Evolutionary conservation across 2,329 filamentous ascomycete genomes (phyloP).

Genomic region (Byssothecium circinans): DNA sequence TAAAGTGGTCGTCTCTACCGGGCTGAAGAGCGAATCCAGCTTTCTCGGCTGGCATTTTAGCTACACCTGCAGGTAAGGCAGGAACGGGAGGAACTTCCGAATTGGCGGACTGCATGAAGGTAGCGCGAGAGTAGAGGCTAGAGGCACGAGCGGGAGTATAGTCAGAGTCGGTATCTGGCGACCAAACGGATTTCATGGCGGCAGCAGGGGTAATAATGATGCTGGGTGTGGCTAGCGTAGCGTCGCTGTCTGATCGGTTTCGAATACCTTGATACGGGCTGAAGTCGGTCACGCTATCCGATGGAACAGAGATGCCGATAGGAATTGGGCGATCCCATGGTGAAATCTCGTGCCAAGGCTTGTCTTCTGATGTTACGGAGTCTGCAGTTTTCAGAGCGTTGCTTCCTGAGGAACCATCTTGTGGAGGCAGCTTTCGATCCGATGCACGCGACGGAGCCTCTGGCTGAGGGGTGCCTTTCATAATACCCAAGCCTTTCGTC

Average conservation of each 20-base stretch:
- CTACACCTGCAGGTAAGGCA: slow-evolving; percentile 31
- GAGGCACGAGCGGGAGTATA: slow-evolving; percentile 53
- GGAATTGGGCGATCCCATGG: slow-evolving; percentile 71
- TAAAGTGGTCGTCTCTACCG: slow-evolving; percentile 1
- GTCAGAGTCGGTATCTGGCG: slow-evolving; percentile 60
- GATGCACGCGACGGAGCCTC: slow-evolving; percentile 2
- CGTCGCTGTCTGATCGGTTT: slow-evolving; percentile 43
- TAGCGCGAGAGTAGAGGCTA: slow-evolving; percentile 64
- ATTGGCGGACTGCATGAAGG: slow-evolving; percentile 39
- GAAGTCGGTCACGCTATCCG: slow-evolving; percentile 51
- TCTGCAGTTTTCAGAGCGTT: slow-evolving; percentile 34
- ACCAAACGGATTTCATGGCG: slow-evolving; percentile 58
- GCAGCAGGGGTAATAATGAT: slow-evolving; percentile 59
- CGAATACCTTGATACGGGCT: slow-evolving; percentile 33
- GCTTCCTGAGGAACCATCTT: slow-evolving; percentile 9
- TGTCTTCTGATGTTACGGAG: slow-evolving; percentile 31
- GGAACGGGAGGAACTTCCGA: slow-evolving; percentile 56
- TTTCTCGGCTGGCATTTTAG: slow-evolving; percentile 11
- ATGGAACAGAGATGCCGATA: slow-evolving; percentile 69
- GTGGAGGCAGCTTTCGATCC: not conserved
- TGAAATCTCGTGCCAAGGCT: slow-evolving; percentile 57
- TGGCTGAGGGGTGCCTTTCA: slow-evolving; percentile 38
- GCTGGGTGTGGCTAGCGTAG: slow-evolving; percentile 49
- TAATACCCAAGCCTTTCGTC: slow-evolving; percentile 40
- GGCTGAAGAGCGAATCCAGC: slow-evolving; percentile 5